Base-by-base conservation (phyloP, 176 grass and related monocot genomes). In the Rhipidocladum racemiflorum region DNA sequence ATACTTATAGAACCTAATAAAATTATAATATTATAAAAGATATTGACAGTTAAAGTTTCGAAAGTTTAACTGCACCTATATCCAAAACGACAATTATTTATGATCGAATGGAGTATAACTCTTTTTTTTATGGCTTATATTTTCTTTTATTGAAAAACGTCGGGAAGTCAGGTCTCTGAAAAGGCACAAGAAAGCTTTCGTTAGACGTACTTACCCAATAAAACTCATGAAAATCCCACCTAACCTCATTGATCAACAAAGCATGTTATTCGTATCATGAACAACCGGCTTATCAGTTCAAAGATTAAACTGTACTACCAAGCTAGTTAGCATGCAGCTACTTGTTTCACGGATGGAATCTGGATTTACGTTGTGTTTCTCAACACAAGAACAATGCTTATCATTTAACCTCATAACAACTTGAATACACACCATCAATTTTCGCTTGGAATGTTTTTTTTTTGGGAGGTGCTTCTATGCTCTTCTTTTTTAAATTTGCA, bases 161-260 rank as follows among this genome's bases (percentile, higher is more conserved):
- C 34, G 28, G 62, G 64, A 67, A 20, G 65, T n/a, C 35, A 75
- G 63, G 61, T 39, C 24, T 49, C 38, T 77, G 21, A 71, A 68
- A 85, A 74, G 54, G 7, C 28, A 49, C n/a, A 36, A 49, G 18
- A 50, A 83, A 65, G 36, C 65, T 87, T 76, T 78, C 10, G 29
- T 65, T 79, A 68, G 65, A 60, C 54, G 72, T 84, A 62, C 70
- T 57, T 71, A 55, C 24, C 46, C 60, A 62, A 65, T 36, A 81
- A 66, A 65, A 55, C 34, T 21, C 13, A 24, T 78, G 55, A 83
- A 86, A 72, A 83, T 2, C 34, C 20, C 5, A 24, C 24, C 79
- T 18, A 34, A 77, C 64, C 54, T 63, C 38, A 59, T n/a, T 68
- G 62, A 38, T 61, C 32, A 27, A 34, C 40, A 56, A 16, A 38